Evolutionary conservation across 2,329 filamentous ascomycete genomes (phyloP).

Genomic region (Westerdykella aurantiaca): DNA sequence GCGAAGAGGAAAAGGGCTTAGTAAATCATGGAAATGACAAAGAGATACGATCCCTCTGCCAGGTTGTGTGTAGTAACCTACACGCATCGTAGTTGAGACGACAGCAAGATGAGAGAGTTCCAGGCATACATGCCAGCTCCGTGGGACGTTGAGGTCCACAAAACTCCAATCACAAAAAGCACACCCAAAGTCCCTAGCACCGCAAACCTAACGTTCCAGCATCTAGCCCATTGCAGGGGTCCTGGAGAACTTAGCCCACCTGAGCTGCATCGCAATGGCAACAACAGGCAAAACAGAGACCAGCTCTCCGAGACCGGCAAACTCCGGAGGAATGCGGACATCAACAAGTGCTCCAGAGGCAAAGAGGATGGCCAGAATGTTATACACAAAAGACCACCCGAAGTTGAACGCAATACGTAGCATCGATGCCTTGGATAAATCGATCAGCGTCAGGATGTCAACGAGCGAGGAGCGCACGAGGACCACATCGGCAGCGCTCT

Average conservation of each 20-base stretch:
- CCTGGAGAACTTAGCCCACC: conserved; percentile 21
- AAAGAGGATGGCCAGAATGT: conserved; percentile 61
- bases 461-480: conserved; percentile 53
- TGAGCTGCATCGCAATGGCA: conserved; percentile 47
- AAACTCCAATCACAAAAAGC: no score
- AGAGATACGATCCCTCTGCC: no score
- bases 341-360: conserved; percentile 53
- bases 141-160: no score
- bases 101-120: no score
- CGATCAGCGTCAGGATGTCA: conserved; percentile 52
- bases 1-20: no score
- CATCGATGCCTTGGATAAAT: conserved; percentile 43
- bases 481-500: conserved; percentile 62
- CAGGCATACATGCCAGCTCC: no score
- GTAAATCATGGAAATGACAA: no score
- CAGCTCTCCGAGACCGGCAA: conserved; percentile 65
- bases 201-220: no score
- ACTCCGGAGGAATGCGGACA: conserved; percentile 57
- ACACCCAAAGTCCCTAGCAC: no score
- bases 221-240: no score
- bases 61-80: no score
- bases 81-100: no score
- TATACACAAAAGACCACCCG: conserved; percentile 65
- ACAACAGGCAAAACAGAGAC: conserved; percentile 69
- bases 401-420: conserved; percentile 59